These are phyloP conservation scores for Venturia effusa DNA, from an alignment of 2,329 filamentous ascomycete species.

Conservation along the genomic window DNA sequence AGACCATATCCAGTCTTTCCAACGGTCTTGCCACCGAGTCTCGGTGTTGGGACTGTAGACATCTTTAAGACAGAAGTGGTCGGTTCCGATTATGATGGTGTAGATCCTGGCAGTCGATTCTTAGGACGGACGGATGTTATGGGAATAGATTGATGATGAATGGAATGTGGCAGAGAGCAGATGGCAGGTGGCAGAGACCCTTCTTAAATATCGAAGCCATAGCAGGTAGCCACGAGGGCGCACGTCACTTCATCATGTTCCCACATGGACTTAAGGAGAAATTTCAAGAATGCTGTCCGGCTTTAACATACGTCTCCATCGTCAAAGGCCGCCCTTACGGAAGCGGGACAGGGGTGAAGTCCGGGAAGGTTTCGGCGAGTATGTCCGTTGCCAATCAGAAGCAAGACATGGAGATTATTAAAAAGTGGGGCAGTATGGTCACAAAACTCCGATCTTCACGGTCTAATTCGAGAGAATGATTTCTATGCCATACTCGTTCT, in stretches of 20 bases:
- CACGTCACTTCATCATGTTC: not conserved
- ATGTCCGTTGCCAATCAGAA: not conserved
- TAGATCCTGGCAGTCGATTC: not conserved
- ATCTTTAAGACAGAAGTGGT: not conserved
- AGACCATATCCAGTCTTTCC: constrained; percentile 35
- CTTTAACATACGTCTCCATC: not conserved
- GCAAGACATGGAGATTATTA: not conserved
- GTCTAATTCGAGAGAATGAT: not conserved
- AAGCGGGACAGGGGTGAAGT: not conserved
- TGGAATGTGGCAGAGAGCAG: not conserved
- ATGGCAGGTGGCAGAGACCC: not conserved
- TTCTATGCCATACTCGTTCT: not conserved
- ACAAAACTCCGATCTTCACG: no score
- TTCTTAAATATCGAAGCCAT: not conserved
- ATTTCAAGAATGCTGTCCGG: not conserved
- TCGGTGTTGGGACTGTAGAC: not conserved
- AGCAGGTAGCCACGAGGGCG: not conserved
- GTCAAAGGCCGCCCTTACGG: not conserved
- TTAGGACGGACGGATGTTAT: not conserved
- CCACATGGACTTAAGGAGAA: not conserved
- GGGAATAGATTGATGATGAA: not conserved
- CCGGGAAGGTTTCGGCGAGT: not conserved
- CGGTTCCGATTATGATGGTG: no score
- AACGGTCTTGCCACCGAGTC: constrained; percentile 26
- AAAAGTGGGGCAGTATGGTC: no score